Evolutionary conservation across 2,329 filamentous ascomycete genomes (phyloP).

Genomic region (Zymoseptoria crescenta): DNA sequence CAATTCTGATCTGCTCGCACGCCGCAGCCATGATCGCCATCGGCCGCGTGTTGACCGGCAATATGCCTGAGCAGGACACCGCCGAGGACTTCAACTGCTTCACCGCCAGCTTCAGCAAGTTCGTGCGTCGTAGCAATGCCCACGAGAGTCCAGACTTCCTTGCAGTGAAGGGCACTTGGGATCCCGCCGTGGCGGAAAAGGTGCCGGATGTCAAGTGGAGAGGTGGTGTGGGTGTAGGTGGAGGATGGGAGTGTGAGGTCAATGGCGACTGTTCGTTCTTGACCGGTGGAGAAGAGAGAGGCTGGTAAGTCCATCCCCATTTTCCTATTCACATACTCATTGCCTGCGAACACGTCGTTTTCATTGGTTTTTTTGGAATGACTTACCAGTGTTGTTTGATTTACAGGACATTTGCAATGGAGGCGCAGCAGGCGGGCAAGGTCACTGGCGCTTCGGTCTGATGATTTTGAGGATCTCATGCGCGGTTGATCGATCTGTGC

Average conservation of each 20-base stretch:
- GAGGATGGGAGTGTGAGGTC: conserved; percentile 69
- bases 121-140: conserved; percentile 37
- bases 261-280: conserved; percentile 86
- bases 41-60: conserved; percentile 71
- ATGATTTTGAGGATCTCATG: no score
- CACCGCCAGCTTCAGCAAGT: conserved; percentile 73
- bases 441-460: conserved; percentile 3
- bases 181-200: conserved; percentile 24
- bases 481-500: neutral
- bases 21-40: conserved; percentile 83
- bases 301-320: conserved; percentile 58
- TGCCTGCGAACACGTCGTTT: conserved; percentile 1
- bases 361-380: conserved; percentile 8
- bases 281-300: conserved; percentile 70
- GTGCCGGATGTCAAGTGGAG: conserved; percentile 48
- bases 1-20: conserved; percentile 78
- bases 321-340: conserved; percentile 14
- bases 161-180: conserved; percentile 20
- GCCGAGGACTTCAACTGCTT: conserved; percentile 78
- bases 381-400: conserved; percentile 19
- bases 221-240: conserved; percentile 54
- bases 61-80: conserved; percentile 61
- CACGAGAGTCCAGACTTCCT: conserved; percentile 7
- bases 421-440: conserved; percentile 14
- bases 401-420: conserved; percentile 29